phyloP scores from a whole-genome alignment of 1,284 basidiomycete genomes.

The Leccinum angustisporum region DNA sequence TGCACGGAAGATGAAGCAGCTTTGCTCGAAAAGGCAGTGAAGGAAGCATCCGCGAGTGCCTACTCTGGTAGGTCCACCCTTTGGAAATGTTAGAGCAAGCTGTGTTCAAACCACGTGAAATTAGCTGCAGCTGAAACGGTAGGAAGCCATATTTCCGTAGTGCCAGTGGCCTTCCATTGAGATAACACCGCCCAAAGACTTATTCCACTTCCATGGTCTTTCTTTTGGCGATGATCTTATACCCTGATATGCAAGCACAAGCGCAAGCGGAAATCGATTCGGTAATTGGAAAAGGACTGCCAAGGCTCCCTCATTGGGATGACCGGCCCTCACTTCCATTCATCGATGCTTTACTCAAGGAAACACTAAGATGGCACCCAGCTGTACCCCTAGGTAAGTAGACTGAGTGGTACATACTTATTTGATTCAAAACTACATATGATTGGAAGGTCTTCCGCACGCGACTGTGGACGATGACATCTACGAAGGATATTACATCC shows the following conservation, averaged over 20 bases:
- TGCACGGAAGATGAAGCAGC: conserved; percentile 8
- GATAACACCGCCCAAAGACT: conserved; percentile 35
- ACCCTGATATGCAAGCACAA: conserved; percentile 32
- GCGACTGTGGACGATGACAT: conserved; percentile 42
- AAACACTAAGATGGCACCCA: conserved; percentile 52
- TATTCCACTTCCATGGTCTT: conserved; percentile 46
- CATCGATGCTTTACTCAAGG: conserved; percentile 49
- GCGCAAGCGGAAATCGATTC: conserved; percentile 45
- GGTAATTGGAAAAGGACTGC: conserved; percentile 35
- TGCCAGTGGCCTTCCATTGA: conserved; percentile 7
- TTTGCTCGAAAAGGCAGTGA: conserved; percentile 22
- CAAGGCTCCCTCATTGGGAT: conserved; percentile 38
- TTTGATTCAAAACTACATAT: not conserved
- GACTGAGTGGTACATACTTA: not conserved
- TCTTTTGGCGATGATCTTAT: conserved; percentile 48
- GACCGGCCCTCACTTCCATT: conserved; percentile 44
- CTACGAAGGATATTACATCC: conserved; percentile 43
- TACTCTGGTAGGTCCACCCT: conserved; percentile 16
- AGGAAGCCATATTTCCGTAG: conserved; percentile 5
- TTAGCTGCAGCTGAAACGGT: conserved; percentile 27
- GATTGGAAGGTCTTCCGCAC: conserved; percentile 40
- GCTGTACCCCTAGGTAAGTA: conserved; percentile 36
- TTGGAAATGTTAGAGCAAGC: not conserved
- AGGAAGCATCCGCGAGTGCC: conserved; percentile 15
- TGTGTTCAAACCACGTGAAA: not conserved